Evolutionary conservation across 345 rosid species (phyloP).

Genomic region (Camelina sativa): DNA sequence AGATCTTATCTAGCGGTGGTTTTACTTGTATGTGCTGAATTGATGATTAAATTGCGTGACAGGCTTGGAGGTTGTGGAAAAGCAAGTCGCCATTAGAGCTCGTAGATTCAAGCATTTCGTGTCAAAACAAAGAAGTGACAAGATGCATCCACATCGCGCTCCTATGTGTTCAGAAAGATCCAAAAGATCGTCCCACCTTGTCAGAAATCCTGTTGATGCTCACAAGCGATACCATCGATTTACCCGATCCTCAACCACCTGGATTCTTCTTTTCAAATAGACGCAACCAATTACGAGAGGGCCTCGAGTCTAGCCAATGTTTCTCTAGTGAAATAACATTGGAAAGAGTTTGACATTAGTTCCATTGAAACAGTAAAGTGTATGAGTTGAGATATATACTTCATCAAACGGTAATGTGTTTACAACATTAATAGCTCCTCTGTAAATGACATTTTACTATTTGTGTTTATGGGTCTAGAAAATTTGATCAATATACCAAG

Average conservation of each 20-base stretch:
- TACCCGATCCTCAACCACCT: slow-evolving; percentile 34
- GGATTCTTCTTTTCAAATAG: background rate
- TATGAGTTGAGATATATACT: no score
- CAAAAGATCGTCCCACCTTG: slow-evolving; percentile 19
- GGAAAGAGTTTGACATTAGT: no score
- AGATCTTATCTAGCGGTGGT: background rate
- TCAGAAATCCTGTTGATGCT: slow-evolving; percentile 25
- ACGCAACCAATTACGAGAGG: background rate
- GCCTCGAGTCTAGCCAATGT: background rate
- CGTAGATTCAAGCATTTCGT: slow-evolving; percentile 20
- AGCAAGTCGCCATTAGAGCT: slow-evolving; percentile 18
- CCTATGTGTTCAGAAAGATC: slow-evolving; percentile 34
- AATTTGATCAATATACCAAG: no score
- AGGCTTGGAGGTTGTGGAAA: slow-evolving; percentile 43
- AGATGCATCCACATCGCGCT: slow-evolving; percentile 38
- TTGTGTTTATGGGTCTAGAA: no score
- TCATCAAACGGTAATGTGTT: no score
- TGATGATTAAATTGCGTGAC: background rate
- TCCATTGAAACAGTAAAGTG: no score
- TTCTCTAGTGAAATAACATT: no score
- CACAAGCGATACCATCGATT: background rate
- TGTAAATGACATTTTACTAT: no score
- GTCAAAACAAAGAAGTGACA: background rate
- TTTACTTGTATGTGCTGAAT: background rate
- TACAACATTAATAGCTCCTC: no score